Base-by-base conservation (phyloP, 768 basidiomycete species). In the Russula emetica region DNA sequence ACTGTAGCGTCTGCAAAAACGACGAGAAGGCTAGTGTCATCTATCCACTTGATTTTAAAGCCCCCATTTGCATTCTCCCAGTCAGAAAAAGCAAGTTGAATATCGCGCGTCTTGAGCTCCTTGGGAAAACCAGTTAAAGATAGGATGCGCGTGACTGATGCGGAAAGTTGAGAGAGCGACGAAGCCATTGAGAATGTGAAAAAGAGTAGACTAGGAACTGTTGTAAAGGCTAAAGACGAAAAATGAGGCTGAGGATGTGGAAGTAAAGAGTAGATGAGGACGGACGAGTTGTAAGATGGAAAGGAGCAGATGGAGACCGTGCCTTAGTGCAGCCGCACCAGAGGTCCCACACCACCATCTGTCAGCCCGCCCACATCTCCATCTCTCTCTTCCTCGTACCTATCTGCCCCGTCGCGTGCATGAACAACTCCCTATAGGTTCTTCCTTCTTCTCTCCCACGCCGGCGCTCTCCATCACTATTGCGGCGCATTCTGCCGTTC, bases 31-130 rank as follows among this genome's bases (percentile, higher is more conserved):
- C 91, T 95, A 42, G 92, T 94, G 76, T 99, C 97, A 75, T 99
- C 95, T 70, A 85, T 83, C 97, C 97, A 99, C 75, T 99, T 99
- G 74, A 99, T 95, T 82, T 95, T 94, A 80, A 96, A 97, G 26
- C 97, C 97, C 32, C 96, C 97, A 61, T 80, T 84, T 58, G 86
- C 78, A 64, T 77, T 81, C 71, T 97, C 94, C 83, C 89, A 98
- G 51, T 94, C 93, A 55, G 86, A 79, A 75, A 98, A 97, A 51
- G 93, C 90, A 49, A 81, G 73, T 73, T 98, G 94, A 55, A 99
- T 91, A 76, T 99, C 97, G 74, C 93, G 88, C 57, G 97, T 99
- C 80, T 98, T 99, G 71, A 99, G 85, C 78, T 94, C 90, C 73
- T 94, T 90, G 11, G 92, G 83, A 73, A 99, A 99, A 69, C 94